Evolutionary conservation across 345 rosid genomes (phyloP).

Genomic region (Erysimum cheiranthoides): DNA sequence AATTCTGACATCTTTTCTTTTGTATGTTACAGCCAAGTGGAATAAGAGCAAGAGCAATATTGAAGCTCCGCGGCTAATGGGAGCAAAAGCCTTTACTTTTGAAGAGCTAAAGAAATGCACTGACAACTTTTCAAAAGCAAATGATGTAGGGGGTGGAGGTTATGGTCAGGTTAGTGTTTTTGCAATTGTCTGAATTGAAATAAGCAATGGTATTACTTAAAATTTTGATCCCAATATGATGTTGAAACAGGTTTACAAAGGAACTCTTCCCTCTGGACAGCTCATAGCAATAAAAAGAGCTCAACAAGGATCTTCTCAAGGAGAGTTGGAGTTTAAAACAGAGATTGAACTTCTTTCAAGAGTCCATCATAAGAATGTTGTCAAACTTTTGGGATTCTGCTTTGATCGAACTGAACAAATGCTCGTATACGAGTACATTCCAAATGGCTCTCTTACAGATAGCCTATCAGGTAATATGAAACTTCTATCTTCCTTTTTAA

Average conservation of each 20-base stretch:
- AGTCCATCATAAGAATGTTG: slow-evolving; percentile 84
- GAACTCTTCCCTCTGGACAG: slow-evolving; percentile 59
- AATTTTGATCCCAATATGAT: not conserved
- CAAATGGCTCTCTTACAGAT: slow-evolving; percentile 68
- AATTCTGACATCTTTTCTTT: not conserved
- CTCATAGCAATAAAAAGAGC: slow-evolving; percentile 79
- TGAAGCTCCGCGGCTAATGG: slow-evolving; percentile 70
- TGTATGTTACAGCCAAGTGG: slow-evolving; percentile 68
- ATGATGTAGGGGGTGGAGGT: slow-evolving; percentile 79
- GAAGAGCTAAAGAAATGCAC: slow-evolving; percentile 77
- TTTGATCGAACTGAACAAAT: slow-evolving; percentile 74
- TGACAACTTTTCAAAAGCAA: slow-evolving; percentile 70
- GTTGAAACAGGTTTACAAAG: slow-evolving; percentile 71
- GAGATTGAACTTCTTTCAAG: slow-evolving; percentile 89
- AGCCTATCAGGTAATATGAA: slow-evolving; percentile 62
- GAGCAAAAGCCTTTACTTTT: slow-evolving; percentile 74
- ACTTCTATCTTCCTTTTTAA: not conserved
- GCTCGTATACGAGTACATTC: slow-evolving; percentile 71
- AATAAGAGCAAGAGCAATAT: slow-evolving; percentile 58
- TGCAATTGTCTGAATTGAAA: not conserved
- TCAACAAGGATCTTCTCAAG: slow-evolving; percentile 77
- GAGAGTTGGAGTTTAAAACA: slow-evolving; percentile 75
- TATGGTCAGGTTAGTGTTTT: slow-evolving; percentile 71
- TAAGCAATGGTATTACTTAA: not conserved
- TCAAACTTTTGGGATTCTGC: slow-evolving; percentile 71